These are phyloP conservation scores for Pestalotiopsis sp. DNA, from an alignment of 2,329 filamentous ascomycete genomes.

Conservation along the genomic window DNA sequence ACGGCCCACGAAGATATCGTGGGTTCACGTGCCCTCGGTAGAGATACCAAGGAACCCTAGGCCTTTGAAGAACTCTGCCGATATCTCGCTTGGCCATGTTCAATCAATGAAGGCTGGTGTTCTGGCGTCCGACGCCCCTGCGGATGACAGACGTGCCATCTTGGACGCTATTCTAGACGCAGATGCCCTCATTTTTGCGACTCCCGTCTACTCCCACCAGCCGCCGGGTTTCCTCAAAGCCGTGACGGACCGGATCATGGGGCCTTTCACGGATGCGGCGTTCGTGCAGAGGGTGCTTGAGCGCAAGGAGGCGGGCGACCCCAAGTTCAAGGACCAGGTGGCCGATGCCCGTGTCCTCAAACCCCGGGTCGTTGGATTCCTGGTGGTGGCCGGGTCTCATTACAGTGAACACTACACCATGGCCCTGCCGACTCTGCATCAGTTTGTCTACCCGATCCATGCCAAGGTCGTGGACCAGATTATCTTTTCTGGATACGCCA, in stretches of 20 bases:
- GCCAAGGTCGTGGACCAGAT: constrained; percentile 10
- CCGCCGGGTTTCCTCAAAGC: constrained; percentile 8
- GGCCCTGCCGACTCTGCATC: constrained; percentile 9
- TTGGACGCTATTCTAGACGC: constrained; percentile 9
- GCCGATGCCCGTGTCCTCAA: constrained; percentile 4
- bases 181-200: constrained; percentile 8
- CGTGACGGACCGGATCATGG: constrained; percentile 11
- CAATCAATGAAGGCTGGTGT: constrained; percentile 5
- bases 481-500: not conserved
- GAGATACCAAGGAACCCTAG: constrained; percentile 4
- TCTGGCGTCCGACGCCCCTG: not conserved
- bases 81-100: constrained; percentile 8
- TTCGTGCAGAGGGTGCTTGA: constrained; percentile 7
- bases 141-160: constrained; percentile 6
- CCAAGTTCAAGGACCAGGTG: constrained; percentile 9
- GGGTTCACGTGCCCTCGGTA: constrained; percentile 9
- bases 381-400: constrained; percentile 2
- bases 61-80: constrained; percentile 2
- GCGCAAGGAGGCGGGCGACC: constrained; percentile 8
- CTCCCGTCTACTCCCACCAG: constrained; percentile 10
- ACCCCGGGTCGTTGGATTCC: constrained; percentile 7
- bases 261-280: constrained; percentile 1
- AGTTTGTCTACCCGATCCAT: constrained; percentile 10
- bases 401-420: constrained; percentile 7
- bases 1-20: not conserved